phyloP scores from a whole-genome alignment of 768 basidiomycete species.

The Trametes maxima region DNA sequence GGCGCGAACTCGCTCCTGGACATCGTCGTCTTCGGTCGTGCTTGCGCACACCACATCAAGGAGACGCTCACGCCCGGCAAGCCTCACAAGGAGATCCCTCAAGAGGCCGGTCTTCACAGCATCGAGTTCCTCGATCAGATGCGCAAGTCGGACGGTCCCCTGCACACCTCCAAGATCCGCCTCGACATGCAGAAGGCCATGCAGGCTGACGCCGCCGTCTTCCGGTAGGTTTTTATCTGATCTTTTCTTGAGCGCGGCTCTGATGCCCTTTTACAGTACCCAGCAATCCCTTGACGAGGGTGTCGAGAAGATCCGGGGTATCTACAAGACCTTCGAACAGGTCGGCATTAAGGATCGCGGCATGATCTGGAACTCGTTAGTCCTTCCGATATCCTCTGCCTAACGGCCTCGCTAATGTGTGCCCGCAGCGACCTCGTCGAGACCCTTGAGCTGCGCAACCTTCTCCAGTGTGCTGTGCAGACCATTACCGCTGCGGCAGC shows the following conservation, averaged over 20 bases:
- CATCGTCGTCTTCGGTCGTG: conserved; percentile 99
- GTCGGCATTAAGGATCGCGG: conserved; percentile 97
- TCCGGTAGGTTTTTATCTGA: conserved; percentile 55
- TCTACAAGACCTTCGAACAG: conserved; percentile 87
- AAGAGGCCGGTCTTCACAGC: conserved; percentile 81
- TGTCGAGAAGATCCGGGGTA: conserved; percentile 79
- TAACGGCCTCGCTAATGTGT: background rate
- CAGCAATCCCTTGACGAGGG: conserved; percentile 90
- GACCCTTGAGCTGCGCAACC: conserved; percentile 94
- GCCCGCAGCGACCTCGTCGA: conserved; percentile 86
- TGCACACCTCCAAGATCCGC: conserved; percentile 88
- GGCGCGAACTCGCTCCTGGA: conserved; percentile 99
- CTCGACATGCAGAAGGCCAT: conserved; percentile 99
- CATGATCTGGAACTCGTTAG: conserved; percentile 99
- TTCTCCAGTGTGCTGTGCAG: conserved; percentile 93
- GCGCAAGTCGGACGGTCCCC: conserved; percentile 77
- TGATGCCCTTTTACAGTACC: conserved; percentile 52
- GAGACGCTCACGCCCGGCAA: conserved; percentile 88
- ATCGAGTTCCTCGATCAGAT: conserved; percentile 90
- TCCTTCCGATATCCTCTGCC: conserved; percentile 17
- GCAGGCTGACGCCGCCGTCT: conserved; percentile 97
- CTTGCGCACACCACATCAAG: conserved; percentile 97
- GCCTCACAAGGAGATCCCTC: conserved; percentile 86
- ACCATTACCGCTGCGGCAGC: conserved; percentile 93
- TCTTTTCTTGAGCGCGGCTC: background rate